Conservation (phyloP, 2,329 filamentous ascomycete species). For the Colletotrichum endophyticum region DNA sequence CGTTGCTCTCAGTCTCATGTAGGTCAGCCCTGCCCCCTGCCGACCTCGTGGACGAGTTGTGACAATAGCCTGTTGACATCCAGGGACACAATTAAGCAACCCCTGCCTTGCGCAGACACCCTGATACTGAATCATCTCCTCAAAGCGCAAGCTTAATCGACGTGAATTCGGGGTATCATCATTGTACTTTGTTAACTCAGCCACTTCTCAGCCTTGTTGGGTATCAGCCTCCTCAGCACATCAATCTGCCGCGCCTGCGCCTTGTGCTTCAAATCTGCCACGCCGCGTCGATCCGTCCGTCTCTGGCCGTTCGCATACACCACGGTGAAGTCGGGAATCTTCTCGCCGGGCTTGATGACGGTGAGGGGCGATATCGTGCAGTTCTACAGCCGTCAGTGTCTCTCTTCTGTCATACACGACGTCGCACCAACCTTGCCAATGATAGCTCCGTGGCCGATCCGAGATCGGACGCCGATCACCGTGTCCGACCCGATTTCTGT, state of each 20-base stretch:
- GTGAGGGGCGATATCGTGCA: slow-evolving; percentile 74
- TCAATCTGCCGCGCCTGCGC: slow-evolving; percentile 72
- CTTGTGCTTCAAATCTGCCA: slow-evolving; percentile 67
- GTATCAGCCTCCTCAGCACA: slow-evolving; percentile 69
- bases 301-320: slow-evolving; percentile 69
- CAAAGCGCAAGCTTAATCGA: not conserved
- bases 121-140: not conserved
- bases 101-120: not conserved
- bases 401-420: not conserved
- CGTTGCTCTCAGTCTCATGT: not conserved
- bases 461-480: slow-evolving; percentile 63
- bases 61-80: not conserved
- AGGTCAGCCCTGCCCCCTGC: not conserved
- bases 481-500: slow-evolving; percentile 67
- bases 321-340: slow-evolving; percentile 71
- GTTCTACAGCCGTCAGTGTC: slow-evolving; percentile 48
- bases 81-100: not conserved
- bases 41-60: not conserved
- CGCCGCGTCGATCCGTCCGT: slow-evolving; percentile 63
- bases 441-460: slow-evolving; percentile 63
- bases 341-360: slow-evolving; percentile 60
- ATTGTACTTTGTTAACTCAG: not conserved
- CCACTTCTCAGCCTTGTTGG: slow-evolving; percentile 50
- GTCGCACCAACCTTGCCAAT: slow-evolving; percentile 60
- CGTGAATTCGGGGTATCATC: slow-evolving; percentile 10